Evolutionary conservation across 1,139 yeast genomes (phyloP).

Genomic region (Suhomyces kunorum): DNA sequence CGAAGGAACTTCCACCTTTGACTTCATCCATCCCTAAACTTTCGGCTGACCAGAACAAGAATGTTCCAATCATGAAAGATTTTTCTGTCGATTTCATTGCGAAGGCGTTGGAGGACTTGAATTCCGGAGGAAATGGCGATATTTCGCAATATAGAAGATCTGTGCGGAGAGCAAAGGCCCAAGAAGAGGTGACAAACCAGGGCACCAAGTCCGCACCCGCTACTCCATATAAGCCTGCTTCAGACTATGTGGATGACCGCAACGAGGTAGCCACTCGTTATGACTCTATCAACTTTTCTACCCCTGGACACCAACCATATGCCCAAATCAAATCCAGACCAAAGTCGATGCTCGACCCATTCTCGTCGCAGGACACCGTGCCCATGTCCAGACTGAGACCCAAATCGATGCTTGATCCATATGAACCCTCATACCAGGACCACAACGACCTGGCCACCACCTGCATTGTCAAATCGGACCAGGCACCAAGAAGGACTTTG

Average conservation of each 20-base stretch:
- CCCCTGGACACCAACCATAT: constrained; percentile 14
- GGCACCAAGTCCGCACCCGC: constrained; percentile 19
- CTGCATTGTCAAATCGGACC: constrained; percentile 17
- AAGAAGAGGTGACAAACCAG: constrained; percentile 16
- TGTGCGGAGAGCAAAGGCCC: constrained; percentile 29
- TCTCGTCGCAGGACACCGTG: background rate
- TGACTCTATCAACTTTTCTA: constrained; percentile 35
- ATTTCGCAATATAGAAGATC: constrained; percentile 45
- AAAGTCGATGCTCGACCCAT: constrained; percentile 40
- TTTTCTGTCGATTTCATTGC: constrained; percentile 53
- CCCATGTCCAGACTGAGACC: constrained; percentile 29
- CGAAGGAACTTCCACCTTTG: constrained; percentile 31
- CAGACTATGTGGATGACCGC: constrained; percentile 39
- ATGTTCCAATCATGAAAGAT: constrained; percentile 45
- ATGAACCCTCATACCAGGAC: constrained; percentile 10
- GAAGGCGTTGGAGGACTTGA: constrained; percentile 65
- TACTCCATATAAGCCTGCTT: constrained; percentile 26
- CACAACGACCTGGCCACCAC: constrained; percentile 20
- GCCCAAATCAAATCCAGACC: constrained; percentile 29
- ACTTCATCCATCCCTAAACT: constrained; percentile 9
- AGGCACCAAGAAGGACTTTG: constrained; percentile 11
- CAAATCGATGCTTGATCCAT: constrained; percentile 39
- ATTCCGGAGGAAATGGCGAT: constrained; percentile 65
- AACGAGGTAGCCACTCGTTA: constrained; percentile 43
- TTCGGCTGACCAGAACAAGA: constrained; percentile 14